A percentile compares a stretch with the other conserved stretches of the same genome.
Conservation (phyloP, 2,329 filamentous ascomycete genomes). For the Fusarium duplospermum region DNA sequence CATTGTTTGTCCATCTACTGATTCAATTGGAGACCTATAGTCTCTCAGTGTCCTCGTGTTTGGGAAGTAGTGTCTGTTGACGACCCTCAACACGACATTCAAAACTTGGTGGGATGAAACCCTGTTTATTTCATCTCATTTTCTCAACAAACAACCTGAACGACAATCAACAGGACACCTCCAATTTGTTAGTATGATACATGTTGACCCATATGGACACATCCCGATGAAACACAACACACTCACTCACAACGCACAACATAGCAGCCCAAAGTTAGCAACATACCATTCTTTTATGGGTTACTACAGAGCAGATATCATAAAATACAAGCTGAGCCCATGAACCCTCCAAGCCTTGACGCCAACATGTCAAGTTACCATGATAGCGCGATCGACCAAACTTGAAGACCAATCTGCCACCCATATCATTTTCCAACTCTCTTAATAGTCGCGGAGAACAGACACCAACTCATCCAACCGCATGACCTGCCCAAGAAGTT, state of each 20-base stretch:
- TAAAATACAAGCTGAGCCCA: conserved; percentile 9
- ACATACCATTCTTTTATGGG: neutral
- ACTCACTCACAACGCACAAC: neutral
- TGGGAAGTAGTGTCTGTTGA: neutral
- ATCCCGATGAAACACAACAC: neutral
- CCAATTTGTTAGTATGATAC: neutral
- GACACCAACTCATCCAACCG: conserved; percentile 88
- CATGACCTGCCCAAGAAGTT: conserved; percentile 81
- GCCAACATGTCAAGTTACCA: conserved; percentile 8
- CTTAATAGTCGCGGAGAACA: conserved; percentile 80
- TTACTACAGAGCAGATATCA: conserved; percentile 11
- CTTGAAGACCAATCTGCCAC: conserved; percentile 1
- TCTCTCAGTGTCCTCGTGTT: neutral
- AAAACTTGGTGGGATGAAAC: neutral
- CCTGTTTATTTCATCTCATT: neutral
- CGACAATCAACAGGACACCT: neutral
- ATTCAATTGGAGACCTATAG: neutral
- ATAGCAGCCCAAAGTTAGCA: neutral
- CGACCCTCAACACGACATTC: neutral
- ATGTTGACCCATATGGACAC: neutral
- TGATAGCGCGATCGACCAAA: neutral
- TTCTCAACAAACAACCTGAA: neutral
- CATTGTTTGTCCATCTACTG: neutral
- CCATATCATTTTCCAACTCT: neutral
- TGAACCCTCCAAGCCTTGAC: conserved; percentile 1